These are phyloP conservation scores for Entonaema liquescens DNA, from an alignment of 495 filamentous ascomycete species.

Conservation along the genomic window DNA sequence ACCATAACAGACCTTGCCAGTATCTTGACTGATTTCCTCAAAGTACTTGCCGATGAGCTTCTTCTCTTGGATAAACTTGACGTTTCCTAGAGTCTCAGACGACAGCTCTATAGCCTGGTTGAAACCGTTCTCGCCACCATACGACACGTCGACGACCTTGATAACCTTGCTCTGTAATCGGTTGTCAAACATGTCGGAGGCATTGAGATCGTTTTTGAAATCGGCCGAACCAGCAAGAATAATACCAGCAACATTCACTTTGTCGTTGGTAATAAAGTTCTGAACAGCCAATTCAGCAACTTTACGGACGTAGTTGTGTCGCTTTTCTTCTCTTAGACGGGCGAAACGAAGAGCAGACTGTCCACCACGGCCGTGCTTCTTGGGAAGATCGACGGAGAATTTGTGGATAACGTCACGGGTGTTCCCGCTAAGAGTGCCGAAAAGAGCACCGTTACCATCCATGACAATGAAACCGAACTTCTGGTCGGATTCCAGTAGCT, in stretches of 20 bases:
- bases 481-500: conserved; percentile 96
- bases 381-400: conserved; percentile 94
- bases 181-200: conserved; percentile 95
- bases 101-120: conserved; percentile 98
- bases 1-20: conserved; percentile 95
- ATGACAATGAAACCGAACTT: conserved; percentile 99
- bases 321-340: conserved; percentile 98
- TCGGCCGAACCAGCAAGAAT: conserved; percentile 97
- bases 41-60: conserved; percentile 99
- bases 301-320: conserved; percentile 99
- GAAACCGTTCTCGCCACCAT: conserved; percentile 98
- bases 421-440: conserved; percentile 95
- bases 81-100: conserved; percentile 94
- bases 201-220: conserved; percentile 99
- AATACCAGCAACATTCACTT: conserved; percentile 93
- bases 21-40: conserved; percentile 97
- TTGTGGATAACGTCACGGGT: conserved; percentile 97
- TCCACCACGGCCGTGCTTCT: conserved; percentile 99
- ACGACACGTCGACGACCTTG: conserved; percentile 98
- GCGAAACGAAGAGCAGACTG: conserved; percentile 99
- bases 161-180: conserved; percentile 94
- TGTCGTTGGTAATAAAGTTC: conserved; percentile 97
- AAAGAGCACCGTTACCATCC: conserved; percentile 98
- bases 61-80: conserved; percentile 99
- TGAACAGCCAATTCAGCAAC: conserved; percentile 97